phyloP scores from a whole-genome alignment of 1,139 yeast genomes.

The Yamadazyma conglobata region DNA sequence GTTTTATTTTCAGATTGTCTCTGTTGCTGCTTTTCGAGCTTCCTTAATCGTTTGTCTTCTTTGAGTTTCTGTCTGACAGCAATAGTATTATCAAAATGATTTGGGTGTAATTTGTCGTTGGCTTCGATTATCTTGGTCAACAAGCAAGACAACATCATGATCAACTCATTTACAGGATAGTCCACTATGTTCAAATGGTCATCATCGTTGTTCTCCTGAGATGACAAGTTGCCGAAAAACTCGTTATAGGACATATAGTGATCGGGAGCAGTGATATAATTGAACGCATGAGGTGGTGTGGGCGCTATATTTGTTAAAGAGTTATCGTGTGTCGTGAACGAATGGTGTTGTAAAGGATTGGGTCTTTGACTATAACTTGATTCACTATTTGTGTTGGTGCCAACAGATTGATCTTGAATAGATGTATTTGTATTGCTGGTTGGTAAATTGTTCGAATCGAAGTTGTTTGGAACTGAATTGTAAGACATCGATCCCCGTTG shows the following conservation, averaged over 20 bases:
- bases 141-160: conserved; percentile 80
- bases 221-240: conserved; percentile 32
- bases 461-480: conserved; percentile 4
- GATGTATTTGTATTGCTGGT: neutral
- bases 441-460: conserved; percentile 2
- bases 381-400: conserved; percentile 3
- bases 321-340: conserved; percentile 9
- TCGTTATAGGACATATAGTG: conserved; percentile 46
- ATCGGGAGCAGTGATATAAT: conserved; percentile 31
- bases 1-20: conserved; percentile 8
- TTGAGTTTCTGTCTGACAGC: conserved; percentile 44
- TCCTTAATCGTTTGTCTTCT: conserved; percentile 32
- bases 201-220: conserved; percentile 28
- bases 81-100: conserved; percentile 55
- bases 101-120: conserved; percentile 81
- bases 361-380: conserved; percentile 3
- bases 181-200: conserved; percentile 77
- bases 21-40: conserved; percentile 16
- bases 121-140: conserved; percentile 86
- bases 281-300: conserved; percentile 12
- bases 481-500: conserved; percentile 8
- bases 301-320: conserved; percentile 10
- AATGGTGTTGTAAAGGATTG: conserved; percentile 8
- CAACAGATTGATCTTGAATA: neutral
- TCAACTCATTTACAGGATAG: conserved; percentile 76